Base-by-base conservation (phyloP, 495 filamentous ascomycete genomes). In the Pyrenula massariospora region DNA sequence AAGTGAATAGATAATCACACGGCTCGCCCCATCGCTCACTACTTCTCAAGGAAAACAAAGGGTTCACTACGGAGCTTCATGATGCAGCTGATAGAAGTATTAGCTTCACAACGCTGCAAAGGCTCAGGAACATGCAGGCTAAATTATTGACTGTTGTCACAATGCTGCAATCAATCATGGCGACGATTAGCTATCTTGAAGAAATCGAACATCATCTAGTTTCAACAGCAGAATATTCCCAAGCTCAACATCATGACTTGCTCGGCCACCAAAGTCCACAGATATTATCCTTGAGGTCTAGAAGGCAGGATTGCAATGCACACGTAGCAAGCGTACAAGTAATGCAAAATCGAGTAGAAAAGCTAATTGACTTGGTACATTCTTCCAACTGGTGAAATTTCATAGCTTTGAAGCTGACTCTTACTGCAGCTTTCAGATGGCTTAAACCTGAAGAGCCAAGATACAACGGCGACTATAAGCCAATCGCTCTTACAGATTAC, bases 401-500 rank as follows among this genome's bases (percentile, higher is more conserved):
- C n/a, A n/a, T n/a, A n/a, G n/a, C n/a, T n/a, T n/a, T n/a, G n/a
- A n/a, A n/a, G n/a, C n/a, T n/a, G n/a, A n/a, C n/a, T n/a, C n/a
- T 48, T 48, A 11, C 19, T 48, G 11, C 11, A 48, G 42, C 42
- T 48, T 19, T 11, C 42, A 48, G 42, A 48, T 48, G 42, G 42
- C 42, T 11, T 48, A 11, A 48, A 48, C 42, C 42, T 11, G 19
- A 48, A 48, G 19, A 19, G 42, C 42, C 42, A 48, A 48, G 11
- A 48, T 19, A 48, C 42, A 48, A 63, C 67, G 1, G 62, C 64
- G 22, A 52, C 61, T 23, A 71, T 74, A 52, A 74, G 67, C 52
- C 54, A 67, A 10, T 70, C 66, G 22, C 74, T 74, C 61, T 52
- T 74, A 36, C 64, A 68, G 53, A 55, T 75, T 3, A 75, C 68